Evolutionary conservation across 2,329 filamentous ascomycete genomes (phyloP).

Genomic region (Ceratocystiopsis minuta): DNA sequence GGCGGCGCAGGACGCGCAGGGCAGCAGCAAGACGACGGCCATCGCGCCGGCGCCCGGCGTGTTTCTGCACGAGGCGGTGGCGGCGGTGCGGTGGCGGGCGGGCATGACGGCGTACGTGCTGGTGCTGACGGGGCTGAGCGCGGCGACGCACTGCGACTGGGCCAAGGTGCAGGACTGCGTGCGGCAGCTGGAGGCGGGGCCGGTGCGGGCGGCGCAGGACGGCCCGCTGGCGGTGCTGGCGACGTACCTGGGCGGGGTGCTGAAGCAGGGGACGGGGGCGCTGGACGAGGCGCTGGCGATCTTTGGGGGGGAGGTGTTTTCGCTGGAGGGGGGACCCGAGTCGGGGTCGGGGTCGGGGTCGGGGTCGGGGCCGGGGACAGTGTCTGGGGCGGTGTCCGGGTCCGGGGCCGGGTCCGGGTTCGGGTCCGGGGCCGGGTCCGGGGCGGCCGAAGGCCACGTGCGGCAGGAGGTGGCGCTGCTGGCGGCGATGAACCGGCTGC

Average conservation of each 20-base stretch:
- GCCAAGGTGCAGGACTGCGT: constrained; percentile 40
- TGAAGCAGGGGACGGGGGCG: constrained; percentile 60
- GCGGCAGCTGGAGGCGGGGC: constrained; percentile 27
- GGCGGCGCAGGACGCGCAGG: not conserved
- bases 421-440: constrained; percentile 2
- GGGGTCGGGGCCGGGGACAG: not conserved
- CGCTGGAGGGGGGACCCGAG: constrained; percentile 17
- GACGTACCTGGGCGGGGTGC: constrained; percentile 57
- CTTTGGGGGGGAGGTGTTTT: constrained; percentile 46
- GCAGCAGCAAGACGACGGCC: not conserved
- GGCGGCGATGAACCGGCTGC: constrained; percentile 47
- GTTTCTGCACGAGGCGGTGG: constrained; percentile 36
- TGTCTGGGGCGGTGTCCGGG: constrained; percentile 10
- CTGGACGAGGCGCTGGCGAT: constrained; percentile 47
- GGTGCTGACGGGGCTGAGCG: constrained; percentile 51
- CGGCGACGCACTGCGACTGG: constrained; percentile 56
- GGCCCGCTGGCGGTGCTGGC: constrained; percentile 34
- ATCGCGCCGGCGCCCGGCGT: constrained; percentile 19
- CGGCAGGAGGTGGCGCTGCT: constrained; percentile 48
- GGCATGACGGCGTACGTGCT: constrained; percentile 51
- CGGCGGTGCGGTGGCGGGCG: constrained; percentile 44
- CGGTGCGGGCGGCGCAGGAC: constrained; percentile 22
- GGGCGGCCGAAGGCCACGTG: constrained; percentile 19
- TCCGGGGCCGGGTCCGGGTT: not conserved
- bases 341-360: constrained; percentile 14